Evolutionary conservation across 2,329 filamentous ascomycete species (phyloP).

Genomic region (Cytospora piceicola): DNA sequence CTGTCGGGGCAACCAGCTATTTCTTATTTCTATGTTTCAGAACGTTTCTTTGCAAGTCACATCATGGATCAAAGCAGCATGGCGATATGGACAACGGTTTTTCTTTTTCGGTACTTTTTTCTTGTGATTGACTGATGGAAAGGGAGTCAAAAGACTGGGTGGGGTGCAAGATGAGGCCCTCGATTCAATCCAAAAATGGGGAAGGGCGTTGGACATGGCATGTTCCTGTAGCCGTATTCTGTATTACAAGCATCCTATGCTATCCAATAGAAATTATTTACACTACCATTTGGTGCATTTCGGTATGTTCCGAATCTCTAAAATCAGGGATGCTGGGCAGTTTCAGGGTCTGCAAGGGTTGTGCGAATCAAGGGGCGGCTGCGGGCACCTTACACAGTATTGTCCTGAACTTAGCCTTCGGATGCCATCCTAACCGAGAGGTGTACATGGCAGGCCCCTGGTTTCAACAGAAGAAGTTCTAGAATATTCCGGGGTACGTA

Average conservation of each 20-base stretch:
- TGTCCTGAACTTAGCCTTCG: neutral
- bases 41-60: neutral
- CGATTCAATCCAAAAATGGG: neutral
- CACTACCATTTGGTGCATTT: neutral
- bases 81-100: conserved; percentile 1
- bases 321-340: neutral
- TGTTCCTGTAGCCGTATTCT: neutral
- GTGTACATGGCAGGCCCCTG: neutral
- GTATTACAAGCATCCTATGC: neutral
- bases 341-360: neutral
- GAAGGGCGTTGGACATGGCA: neutral
- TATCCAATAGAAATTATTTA: neutral
- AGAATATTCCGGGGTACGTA: neutral
- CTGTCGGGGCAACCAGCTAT: neutral
- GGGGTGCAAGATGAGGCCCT: neutral
- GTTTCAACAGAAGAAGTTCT: neutral
- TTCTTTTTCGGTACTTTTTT: too few species aligned
- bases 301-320: neutral
- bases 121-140: neutral
- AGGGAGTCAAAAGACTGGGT: neutral
- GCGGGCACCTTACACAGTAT: neutral
- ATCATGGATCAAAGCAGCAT: conserved; percentile 1
- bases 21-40: neutral
- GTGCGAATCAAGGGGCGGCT: neutral
- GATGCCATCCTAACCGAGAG: neutral